A percentile compares a stretch with the other conserved stretches of the same genome.
These are phyloP conservation scores for Clavaria fumosa DNA, from an alignment of 768 basidiomycete species.

Conservation along the genomic window DNA sequence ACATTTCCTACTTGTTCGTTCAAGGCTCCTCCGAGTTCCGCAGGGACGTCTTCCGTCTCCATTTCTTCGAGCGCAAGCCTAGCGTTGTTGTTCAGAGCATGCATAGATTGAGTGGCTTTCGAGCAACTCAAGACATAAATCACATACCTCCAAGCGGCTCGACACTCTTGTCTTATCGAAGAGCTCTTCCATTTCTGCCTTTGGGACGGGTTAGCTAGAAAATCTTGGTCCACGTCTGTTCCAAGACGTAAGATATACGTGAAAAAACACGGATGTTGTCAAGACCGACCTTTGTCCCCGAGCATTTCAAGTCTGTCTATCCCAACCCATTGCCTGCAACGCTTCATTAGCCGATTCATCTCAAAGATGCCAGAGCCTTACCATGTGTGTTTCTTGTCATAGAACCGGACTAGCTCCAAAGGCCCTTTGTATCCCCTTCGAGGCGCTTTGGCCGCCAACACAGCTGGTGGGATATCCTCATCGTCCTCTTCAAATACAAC, in stretches of 20 bases:
- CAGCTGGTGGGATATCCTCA: conserved; percentile 33
- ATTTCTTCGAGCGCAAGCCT: conserved; percentile 34
- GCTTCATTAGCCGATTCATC: conserved; percentile 3
- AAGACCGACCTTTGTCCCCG: conserved; percentile 57
- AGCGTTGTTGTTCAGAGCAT: conserved; percentile 1
- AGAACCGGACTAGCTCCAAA: conserved; percentile 65
- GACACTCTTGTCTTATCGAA: conserved; percentile 36
- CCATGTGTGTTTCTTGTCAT: conserved; percentile 54
- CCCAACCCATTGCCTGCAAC: conserved; percentile 45
- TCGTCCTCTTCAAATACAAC: conserved; percentile 55
- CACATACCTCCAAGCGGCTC: conserved; percentile 46
- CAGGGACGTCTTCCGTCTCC: conserved; percentile 19
- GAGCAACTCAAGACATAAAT: no score
- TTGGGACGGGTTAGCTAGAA: conserved; percentile 35
- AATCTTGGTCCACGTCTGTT: conserved; percentile 49
- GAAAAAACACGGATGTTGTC: conserved; percentile 6
- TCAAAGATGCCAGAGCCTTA: conserved; percentile 14
- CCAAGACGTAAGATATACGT: background rate
- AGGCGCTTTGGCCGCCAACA: conserved; percentile 14
- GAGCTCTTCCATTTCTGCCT: conserved; percentile 47
- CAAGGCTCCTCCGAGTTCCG: no score
- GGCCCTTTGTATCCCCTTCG: conserved; percentile 21
- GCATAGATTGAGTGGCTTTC: background rate
- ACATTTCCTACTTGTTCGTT: no score
- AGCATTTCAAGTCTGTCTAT: conserved; percentile 43